A percentile compares a stretch with the other conserved stretches of the same genome.
phyloP scores from a whole-genome alignment of 768 basidiomycete genomes.

The Tephrocybe rancida region DNA sequence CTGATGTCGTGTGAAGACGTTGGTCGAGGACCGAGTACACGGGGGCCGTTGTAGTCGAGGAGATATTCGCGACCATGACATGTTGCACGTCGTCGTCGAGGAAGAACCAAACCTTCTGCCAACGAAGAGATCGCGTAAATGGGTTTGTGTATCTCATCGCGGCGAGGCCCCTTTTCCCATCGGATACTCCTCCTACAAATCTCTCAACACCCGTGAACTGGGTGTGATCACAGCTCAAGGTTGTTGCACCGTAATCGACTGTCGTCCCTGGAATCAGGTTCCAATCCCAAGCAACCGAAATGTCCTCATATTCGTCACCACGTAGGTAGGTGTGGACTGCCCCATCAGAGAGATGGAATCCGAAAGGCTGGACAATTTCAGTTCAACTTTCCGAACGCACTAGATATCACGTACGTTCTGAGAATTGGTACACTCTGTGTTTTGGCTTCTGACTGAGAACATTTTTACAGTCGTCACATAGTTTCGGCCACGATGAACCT shows the following conservation, averaged over 20 bases:
- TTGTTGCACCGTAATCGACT: slow-evolving; percentile 59
- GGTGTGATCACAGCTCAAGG: slow-evolving; percentile 48
- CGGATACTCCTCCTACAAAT: slow-evolving; percentile 70
- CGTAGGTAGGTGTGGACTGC: slow-evolving; percentile 61
- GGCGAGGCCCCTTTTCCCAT: slow-evolving; percentile 55
- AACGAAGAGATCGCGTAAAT: slow-evolving; percentile 49
- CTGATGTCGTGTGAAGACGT: slow-evolving; percentile 42
- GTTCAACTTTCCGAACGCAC: not conserved
- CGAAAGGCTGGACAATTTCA: slow-evolving; percentile 44
- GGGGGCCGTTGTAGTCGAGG: slow-evolving; percentile 44
- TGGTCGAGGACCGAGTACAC: slow-evolving; percentile 73
- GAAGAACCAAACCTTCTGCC: slow-evolving; percentile 79
- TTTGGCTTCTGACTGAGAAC: slow-evolving; percentile 59
- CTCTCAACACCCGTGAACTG: slow-evolving; percentile 46
- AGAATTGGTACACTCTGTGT: slow-evolving; percentile 66
- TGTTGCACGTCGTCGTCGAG: slow-evolving; percentile 62
- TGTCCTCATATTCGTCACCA: slow-evolving; percentile 76
- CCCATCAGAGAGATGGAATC: slow-evolving; percentile 74
- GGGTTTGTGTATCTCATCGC: slow-evolving; percentile 75
- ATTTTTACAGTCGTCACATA: slow-evolving; percentile 69
- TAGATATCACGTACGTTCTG: slow-evolving; percentile 49
- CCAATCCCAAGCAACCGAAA: slow-evolving; percentile 77
- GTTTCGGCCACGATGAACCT: slow-evolving; percentile 63
- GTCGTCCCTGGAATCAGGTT: slow-evolving; percentile 76
- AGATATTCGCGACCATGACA: slow-evolving; percentile 58